A percentile compares a stretch with the other conserved stretches of the same genome.
Evolutionary conservation across 805 yeast species (phyloP).

Genomic region (Isabelozyma gotoi): DNA sequence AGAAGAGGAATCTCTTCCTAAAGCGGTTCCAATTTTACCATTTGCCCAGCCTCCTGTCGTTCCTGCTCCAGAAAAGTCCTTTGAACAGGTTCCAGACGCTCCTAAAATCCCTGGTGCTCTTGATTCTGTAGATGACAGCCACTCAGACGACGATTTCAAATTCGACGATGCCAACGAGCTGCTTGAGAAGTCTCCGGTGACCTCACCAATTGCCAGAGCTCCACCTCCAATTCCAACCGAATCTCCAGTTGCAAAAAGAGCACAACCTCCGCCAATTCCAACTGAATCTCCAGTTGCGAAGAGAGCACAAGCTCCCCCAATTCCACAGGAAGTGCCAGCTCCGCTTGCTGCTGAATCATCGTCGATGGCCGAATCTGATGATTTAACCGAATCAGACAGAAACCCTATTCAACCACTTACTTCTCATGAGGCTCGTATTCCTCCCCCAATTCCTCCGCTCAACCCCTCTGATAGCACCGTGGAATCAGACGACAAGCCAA

Average conservation of each 20-base stretch:
- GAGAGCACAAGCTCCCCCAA: conserved; percentile 1
- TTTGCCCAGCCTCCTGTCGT: conserved; percentile 41
- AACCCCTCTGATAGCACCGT: conserved; percentile 7
- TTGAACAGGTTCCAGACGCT: neutral
- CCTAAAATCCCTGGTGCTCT: conserved; percentile 10
- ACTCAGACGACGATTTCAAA: conserved; percentile 5
- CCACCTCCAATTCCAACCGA: neutral
- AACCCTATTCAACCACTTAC: conserved; percentile 9
- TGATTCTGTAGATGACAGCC: conserved; percentile 23
- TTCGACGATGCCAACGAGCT: conserved; percentile 4
- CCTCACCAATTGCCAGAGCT: neutral
- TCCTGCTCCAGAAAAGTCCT: conserved; percentile 6
- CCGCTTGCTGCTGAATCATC: conserved; percentile 5
- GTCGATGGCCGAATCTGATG: conserved; percentile 24
- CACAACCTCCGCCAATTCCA: neutral
- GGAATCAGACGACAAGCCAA: conserved; percentile 6
- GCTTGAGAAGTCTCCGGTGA: neutral
- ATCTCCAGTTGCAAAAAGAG: no score
- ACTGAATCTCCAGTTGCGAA: neutral
- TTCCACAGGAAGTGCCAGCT: conserved; percentile 5
- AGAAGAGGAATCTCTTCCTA: conserved; percentile 16
- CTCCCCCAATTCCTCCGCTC: neutral
- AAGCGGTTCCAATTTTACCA: conserved; percentile 56
- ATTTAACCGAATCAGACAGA: conserved; percentile 15
- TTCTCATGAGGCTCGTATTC: conserved; percentile 6